These are phyloP conservation scores for Tulasnella sp. DNA, from an alignment of 768 basidiomycete species.

Conservation along the genomic window DNA sequence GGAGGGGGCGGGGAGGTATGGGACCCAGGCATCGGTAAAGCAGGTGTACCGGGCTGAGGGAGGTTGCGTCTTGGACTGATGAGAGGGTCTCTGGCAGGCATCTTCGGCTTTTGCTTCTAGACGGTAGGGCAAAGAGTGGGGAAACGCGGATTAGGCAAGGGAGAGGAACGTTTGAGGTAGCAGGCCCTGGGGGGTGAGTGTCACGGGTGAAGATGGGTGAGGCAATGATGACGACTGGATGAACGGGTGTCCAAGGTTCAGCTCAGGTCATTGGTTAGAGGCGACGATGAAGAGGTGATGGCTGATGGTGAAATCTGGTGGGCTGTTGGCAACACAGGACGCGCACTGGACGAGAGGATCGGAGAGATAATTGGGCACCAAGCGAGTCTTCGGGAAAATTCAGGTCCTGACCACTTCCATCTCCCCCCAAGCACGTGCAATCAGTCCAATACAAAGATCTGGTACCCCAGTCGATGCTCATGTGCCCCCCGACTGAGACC, in stretches of 20 bases:
- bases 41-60: background rate
- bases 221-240: background rate
- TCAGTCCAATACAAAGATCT: background rate
- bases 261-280: background rate
- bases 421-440: background rate
- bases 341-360: background rate
- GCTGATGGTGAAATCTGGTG: slow-evolving; percentile 5
- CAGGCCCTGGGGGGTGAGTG: background rate
- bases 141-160: slow-evolving; percentile 16
- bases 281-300: background rate
- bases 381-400: background rate
- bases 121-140: background rate
- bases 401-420: background rate
- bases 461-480: background rate
- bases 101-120: background rate
- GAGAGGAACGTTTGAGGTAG: background rate
- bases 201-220: background rate
- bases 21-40: slow-evolving; percentile 7
- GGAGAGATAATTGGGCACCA: background rate
- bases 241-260: background rate
- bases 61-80: slow-evolving; percentile 22
- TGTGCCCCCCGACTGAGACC: background rate
- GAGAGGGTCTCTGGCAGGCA: slow-evolving; percentile 28
- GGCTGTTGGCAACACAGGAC: background rate
- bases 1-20: background rate